Conservation (phyloP, 23 red algal species). For the Chondrus crispus region DNA sequence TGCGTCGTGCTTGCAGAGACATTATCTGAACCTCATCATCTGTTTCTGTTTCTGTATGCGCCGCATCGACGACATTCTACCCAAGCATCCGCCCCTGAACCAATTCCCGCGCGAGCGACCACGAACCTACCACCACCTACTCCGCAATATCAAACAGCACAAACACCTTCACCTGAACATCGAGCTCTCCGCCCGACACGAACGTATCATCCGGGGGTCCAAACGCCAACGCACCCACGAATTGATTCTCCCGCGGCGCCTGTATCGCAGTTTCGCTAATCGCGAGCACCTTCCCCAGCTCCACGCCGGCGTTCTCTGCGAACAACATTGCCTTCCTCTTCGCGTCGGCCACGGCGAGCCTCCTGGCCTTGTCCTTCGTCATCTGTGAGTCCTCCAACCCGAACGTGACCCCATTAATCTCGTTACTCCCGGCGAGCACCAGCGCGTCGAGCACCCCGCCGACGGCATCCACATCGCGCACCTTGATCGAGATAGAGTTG, state of each 20-base stretch:
- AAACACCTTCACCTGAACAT: neutral
- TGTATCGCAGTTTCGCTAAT: neutral
- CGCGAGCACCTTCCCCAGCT: neutral
- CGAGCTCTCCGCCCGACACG: neutral
- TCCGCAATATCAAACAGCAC: neutral
- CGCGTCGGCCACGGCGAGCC: neutral
- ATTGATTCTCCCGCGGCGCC: neutral
- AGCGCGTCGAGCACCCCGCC: neutral
- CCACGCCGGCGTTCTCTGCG: neutral
- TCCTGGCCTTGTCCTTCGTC: neutral
- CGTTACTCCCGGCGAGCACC: neutral
- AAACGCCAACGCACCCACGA: neutral
- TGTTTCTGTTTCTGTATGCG: no score
- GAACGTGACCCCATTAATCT: neutral
- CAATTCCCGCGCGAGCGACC: no score
- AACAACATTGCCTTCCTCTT: neutral
- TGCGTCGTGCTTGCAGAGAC: no score
- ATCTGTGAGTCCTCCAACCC: neutral
- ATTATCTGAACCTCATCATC: no score
- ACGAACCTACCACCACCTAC: no score
- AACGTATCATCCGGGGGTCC: neutral
- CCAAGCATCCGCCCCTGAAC: no score
- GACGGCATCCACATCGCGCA: neutral
- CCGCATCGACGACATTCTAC: no score
- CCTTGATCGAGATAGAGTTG: neutral